Evolutionary conservation across 768 basidiomycete genomes (phyloP), one percentile per base, ranked within the genome.

Genomic region (Gymnopilus junonius): DNA sequence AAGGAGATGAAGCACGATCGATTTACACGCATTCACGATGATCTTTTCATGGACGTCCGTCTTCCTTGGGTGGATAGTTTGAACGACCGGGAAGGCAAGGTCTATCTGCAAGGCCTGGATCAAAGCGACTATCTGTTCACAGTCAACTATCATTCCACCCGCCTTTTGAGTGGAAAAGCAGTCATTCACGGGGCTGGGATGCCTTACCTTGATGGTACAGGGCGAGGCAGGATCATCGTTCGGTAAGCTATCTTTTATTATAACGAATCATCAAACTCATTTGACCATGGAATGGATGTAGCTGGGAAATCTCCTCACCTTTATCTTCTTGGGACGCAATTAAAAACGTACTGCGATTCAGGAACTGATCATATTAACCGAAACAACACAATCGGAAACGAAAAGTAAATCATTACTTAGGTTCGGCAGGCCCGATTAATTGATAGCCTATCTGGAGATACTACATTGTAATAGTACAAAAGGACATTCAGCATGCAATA

Each of bases 161-260:
- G 78, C 75, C 67, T 75, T 71, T 58, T 65, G 78, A 58, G 78
- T 77, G 63, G 85, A 80, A 79, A 77, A 61, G 66, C 81, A 34
- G 73, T 80, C 31, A 75, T 86, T 58, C 76, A 74, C 61, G 83
- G 80, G 37, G 85, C 82, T 58, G 87, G 88, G 15, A 88, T 89
- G 87, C 87, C 87, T 40, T 74, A 83, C 31, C 75, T 79, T 45
- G 76, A 64, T 42, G 67, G 66, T 37, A 29, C 35, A 27, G 68
- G 68, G 7, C 65, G 69, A 54, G 74, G 74, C 17, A 66, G 63
- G 27, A 62, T 73, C 21, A 59, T 73, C 35, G 65, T 75, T 55
- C 69, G 67, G 74, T 75, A 59, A 60, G 73, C 29, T 21, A 48
- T 45, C 17, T 42, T 45, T 48, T 15, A 29, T 21, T 17, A 1